phyloP scores from a whole-genome alignment of 192 early-diverging fungal species.

The Fimicolochytrium jonesii region DNA sequence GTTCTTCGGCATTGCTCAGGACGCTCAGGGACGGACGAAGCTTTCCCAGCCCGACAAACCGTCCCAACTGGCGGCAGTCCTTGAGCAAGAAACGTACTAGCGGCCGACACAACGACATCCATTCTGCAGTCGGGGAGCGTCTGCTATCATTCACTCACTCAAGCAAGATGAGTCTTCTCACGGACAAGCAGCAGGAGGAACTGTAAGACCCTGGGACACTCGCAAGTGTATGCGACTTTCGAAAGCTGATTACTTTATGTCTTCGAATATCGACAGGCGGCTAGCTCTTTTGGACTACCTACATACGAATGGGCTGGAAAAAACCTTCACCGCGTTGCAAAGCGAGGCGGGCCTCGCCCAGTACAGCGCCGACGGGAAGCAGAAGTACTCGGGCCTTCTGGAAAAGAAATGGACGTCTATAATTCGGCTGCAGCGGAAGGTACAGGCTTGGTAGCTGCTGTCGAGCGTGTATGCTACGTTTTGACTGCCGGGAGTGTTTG shows the following conservation, averaged over 20 bases:
- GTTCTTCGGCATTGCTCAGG: too few relatives aligned
- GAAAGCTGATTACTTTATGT: neutral
- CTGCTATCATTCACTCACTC: too few relatives aligned
- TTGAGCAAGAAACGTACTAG: too few relatives aligned
- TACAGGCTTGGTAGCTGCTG: constrained; percentile 8
- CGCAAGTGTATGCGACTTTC: neutral
- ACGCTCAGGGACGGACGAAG: too few relatives aligned
- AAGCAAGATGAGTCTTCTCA: constrained; percentile 18
- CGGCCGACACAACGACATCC: too few relatives aligned
- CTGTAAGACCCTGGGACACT: constrained; percentile 26
- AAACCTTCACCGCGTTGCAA: constrained; percentile 65
- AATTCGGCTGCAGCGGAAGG: constrained; percentile 87
- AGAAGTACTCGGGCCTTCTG: constrained; percentile 71
- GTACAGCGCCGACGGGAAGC: constrained; percentile 63
- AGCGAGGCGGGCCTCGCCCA: constrained; percentile 69
- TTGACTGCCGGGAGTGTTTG: too few relatives aligned
- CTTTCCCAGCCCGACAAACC: too few relatives aligned
- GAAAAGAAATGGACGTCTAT: constrained; percentile 97
- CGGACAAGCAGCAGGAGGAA: constrained; percentile 32
- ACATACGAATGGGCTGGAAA: constrained; percentile 64
- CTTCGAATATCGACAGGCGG: constrained; percentile 40
- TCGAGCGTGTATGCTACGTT: neutral
- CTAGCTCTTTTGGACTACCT: constrained; percentile 88
- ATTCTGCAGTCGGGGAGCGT: too few relatives aligned
- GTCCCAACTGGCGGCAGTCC: too few relatives aligned